Percentiles rank a stretch among this genome's conserved stretches.
Evolutionary conservation across 2,329 filamentous ascomycete genomes (phyloP).

Genomic region (Mycosphaerella arachidis): DNA sequence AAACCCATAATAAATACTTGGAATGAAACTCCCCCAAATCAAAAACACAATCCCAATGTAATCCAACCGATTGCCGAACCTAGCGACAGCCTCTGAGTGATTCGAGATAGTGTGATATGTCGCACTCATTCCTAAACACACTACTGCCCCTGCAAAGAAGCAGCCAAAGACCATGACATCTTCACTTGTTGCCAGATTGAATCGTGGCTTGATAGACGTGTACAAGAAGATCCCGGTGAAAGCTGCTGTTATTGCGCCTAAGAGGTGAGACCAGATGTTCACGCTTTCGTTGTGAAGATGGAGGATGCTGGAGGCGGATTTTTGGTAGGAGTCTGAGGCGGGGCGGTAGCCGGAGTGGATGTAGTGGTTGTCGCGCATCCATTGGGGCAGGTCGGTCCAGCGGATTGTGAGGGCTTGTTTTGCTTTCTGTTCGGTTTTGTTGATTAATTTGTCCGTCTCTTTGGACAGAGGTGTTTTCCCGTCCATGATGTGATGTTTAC

Average conservation of each 20-base stretch:
- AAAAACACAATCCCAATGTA: slow-evolving; percentile 90
- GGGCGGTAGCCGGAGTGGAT: slow-evolving; percentile 64
- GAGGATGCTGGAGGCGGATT: slow-evolving; percentile 54
- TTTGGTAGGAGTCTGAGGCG: slow-evolving; percentile 56
- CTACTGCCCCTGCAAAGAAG: slow-evolving; percentile 65
- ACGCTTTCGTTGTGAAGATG: slow-evolving; percentile 67
- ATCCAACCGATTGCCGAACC: slow-evolving; percentile 87
- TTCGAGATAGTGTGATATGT: slow-evolving; percentile 82
- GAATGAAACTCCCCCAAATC: slow-evolving; percentile 88
- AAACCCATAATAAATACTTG: slow-evolving; percentile 82
- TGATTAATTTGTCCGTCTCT: slow-evolving; percentile 1
- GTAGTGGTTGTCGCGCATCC: slow-evolving; percentile 62
- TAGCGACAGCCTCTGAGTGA: slow-evolving; percentile 72
- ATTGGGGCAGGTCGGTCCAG: slow-evolving; percentile 42
- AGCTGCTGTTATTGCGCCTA: slow-evolving; percentile 61
- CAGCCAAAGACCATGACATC: slow-evolving; percentile 71
- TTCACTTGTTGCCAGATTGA: slow-evolving; percentile 54
- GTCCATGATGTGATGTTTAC: neutral
- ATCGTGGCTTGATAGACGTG: slow-evolving; percentile 58
- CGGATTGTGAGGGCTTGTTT: slow-evolving; percentile 42
- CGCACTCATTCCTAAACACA: slow-evolving; percentile 50
- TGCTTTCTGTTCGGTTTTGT: slow-evolving; percentile 29
- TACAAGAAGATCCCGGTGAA: slow-evolving; percentile 52
- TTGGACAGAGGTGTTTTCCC: neutral
- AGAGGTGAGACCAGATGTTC: slow-evolving; percentile 67